Evolutionary conservation across 192 early-diverging fungal species (phyloP).

Genomic region (Powellomyces hirtus): DNA sequence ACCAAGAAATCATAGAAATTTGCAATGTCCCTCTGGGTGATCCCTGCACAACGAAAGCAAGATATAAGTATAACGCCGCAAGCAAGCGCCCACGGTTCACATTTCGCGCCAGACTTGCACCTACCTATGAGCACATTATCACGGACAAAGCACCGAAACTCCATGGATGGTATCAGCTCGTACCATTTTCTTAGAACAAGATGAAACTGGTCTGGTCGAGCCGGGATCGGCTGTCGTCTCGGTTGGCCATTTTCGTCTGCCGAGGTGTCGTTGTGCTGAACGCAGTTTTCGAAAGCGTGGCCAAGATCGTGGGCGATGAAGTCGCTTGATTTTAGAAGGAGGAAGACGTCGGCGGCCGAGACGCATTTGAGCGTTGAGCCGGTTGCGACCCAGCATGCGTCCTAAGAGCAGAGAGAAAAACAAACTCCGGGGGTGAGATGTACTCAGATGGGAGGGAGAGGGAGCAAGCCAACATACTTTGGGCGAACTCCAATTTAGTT

Average conservation of each 20-base stretch:
- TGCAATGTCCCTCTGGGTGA: slow-evolving; percentile 78
- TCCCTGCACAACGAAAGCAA: slow-evolving; percentile 38
- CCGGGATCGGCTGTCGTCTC: background rate
- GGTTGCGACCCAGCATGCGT: slow-evolving; percentile 89
- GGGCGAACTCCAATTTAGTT: slow-evolving; percentile 94
- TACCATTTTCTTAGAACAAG: slow-evolving; percentile 90
- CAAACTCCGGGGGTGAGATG: too few relatives aligned
- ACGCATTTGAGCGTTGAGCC: slow-evolving; percentile 77
- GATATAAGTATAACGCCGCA: background rate
- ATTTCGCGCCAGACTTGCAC: too few relatives aligned
- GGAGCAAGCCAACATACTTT: too few relatives aligned
- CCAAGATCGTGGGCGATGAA: slow-evolving; percentile 83
- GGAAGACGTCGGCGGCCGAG: slow-evolving; percentile 73
- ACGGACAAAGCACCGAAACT: slow-evolving; percentile 94
- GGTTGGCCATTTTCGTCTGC: too few relatives aligned
- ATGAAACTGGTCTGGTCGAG: slow-evolving; percentile 48
- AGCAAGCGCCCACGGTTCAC: too few relatives aligned
- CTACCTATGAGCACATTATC: slow-evolving; percentile 67
- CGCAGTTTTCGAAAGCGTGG: slow-evolving; percentile 72
- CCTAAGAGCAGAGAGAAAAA: too few relatives aligned
- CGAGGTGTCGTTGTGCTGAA: background rate
- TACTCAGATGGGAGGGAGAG: too few relatives aligned
- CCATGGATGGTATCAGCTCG: slow-evolving; percentile 85
- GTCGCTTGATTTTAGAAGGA: slow-evolving; percentile 90
- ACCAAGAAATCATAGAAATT: slow-evolving; percentile 80